Evolutionary conservation across 2,329 filamentous ascomycete genomes (phyloP).

Genomic region (Ophiostoma triangulosporum): DNA sequence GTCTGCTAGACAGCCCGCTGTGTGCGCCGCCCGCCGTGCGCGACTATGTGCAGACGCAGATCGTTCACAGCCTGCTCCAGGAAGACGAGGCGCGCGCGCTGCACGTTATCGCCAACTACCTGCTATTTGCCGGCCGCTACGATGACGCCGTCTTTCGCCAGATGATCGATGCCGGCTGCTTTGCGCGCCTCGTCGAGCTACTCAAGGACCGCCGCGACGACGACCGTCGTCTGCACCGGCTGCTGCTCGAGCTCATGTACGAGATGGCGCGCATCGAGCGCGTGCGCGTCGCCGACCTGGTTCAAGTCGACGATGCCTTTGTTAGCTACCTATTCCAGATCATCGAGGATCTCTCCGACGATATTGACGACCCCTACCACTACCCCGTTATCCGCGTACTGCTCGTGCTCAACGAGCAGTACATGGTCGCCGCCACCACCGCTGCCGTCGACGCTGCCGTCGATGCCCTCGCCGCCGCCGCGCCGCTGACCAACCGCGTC

Average conservation of each 20-base stretch:
- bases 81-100: constrained; percentile 75
- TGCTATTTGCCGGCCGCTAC: constrained; percentile 73
- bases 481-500: constrained; percentile 73
- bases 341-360: constrained; percentile 76
- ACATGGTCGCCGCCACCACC: constrained; percentile 66
- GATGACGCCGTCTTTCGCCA: constrained; percentile 68
- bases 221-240: constrained; percentile 60
- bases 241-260: constrained; percentile 80
- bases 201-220: constrained; percentile 52
- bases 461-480: constrained; percentile 15
- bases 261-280: constrained; percentile 92
- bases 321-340: constrained; percentile 72
- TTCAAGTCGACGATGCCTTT: constrained; percentile 68
- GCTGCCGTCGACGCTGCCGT: constrained; percentile 23
- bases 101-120: constrained; percentile 68
- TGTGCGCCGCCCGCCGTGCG: constrained; percentile 50
- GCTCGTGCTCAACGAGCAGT: constrained; percentile 96
- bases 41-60: constrained; percentile 82
- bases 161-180: constrained; percentile 79
- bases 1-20: constrained; percentile 60
- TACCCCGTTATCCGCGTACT: constrained; percentile 89
- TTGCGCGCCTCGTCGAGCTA: constrained; percentile 70
- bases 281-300: constrained; percentile 61
- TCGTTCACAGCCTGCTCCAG: constrained; percentile 80
- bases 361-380: constrained; percentile 85